Base-by-base conservation (phyloP, 768 basidiomycete species). In the Macrolepiota albuminosa region DNA sequence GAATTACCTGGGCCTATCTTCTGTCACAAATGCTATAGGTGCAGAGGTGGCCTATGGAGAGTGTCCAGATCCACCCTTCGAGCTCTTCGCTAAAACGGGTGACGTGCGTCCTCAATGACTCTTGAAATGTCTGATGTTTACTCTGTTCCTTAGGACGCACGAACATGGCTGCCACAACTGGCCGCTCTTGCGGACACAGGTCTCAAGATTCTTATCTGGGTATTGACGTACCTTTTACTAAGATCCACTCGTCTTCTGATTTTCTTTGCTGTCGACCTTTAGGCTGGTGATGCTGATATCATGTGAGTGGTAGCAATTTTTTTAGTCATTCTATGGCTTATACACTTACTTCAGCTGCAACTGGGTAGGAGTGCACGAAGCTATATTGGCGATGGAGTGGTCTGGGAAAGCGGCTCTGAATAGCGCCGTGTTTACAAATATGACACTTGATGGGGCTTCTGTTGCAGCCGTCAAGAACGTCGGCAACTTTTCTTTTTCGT, bases 401-500 rank as follows among this genome's bases (percentile, higher is more conserved):
- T 76, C 73, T 60, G 80, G 80, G 8, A 77, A 78, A 61, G 66
- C 63, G 58, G 72, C 66, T 57, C 72, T 73, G 13, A 74, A 78
- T 21, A 67, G 69, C 4, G 72, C 74, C 0, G 72, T 73, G 0
- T 74, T 81, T 60, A 76, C 63, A 10, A 85, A 86, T 62, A 85
- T 87, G 73, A 85, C 85, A 0, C 78, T 87, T 34, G 57, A 76
- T 40, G 83, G 80, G 4, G 70, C 68, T 8, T 63, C 82, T 0
- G 79, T 88, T 6, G 86, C 84, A 0, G 81, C 84, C 0, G 76
- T 86, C n/a, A 80, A 84, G 66, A 86, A 86, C 54, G 81, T 88
- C 33, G 84, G 83, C 62, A 84, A 84, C 60, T 87, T 87, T 66
- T 75, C 82, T 0, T 88, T 87, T 67, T 86, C 84, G 84, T 86